Evolutionary conservation across 2,329 filamentous ascomycete genomes (phyloP).

Genomic region (Meredithiella fracta): DNA sequence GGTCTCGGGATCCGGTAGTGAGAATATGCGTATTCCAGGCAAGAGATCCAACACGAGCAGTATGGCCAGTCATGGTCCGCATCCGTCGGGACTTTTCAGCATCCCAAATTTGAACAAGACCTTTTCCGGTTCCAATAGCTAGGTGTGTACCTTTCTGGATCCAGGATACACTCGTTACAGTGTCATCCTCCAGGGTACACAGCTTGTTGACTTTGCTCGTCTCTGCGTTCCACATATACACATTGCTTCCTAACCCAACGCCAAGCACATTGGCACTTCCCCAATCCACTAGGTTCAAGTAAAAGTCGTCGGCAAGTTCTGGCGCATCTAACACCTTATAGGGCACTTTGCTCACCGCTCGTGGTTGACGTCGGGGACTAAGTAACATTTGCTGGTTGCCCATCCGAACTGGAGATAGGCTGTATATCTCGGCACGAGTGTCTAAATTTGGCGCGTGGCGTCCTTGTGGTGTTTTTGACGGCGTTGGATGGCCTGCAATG

Average conservation of each 20-base stretch:
- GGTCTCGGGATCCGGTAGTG: conserved; percentile 84
- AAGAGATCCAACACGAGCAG: conserved; percentile 76
- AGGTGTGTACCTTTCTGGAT: conserved; percentile 95
- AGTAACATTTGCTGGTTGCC: conserved; percentile 87
- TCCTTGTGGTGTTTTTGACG: conserved; percentile 75
- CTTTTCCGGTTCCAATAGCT: conserved; percentile 86
- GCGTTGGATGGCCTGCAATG: conserved; percentile 68
- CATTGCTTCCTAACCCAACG: conserved; percentile 78
- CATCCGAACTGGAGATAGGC: conserved; percentile 80
- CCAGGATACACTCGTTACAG: conserved; percentile 93
- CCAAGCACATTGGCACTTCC: conserved; percentile 87
- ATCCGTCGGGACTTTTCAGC: conserved; percentile 71
- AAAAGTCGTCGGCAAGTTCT: conserved; percentile 92
- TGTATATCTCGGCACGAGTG: conserved; percentile 83
- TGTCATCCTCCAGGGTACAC: conserved; percentile 82
- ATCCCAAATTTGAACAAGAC: conserved; percentile 94
- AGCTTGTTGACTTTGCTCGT: conserved; percentile 84
- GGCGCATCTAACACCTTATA: conserved; percentile 97
- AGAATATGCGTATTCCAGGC: conserved; percentile 98
- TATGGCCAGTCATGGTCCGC: conserved; percentile 93
- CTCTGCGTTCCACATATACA: conserved; percentile 97
- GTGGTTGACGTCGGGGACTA: conserved; percentile 72
- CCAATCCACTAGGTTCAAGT: conserved; percentile 95
- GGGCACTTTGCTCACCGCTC: conserved; percentile 86
- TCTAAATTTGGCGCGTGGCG: conserved; percentile 80